These are phyloP conservation scores for Parastagonospora nodorum DNA, from an alignment of 2,329 filamentous ascomycete species.

Conservation along the genomic window DNA sequence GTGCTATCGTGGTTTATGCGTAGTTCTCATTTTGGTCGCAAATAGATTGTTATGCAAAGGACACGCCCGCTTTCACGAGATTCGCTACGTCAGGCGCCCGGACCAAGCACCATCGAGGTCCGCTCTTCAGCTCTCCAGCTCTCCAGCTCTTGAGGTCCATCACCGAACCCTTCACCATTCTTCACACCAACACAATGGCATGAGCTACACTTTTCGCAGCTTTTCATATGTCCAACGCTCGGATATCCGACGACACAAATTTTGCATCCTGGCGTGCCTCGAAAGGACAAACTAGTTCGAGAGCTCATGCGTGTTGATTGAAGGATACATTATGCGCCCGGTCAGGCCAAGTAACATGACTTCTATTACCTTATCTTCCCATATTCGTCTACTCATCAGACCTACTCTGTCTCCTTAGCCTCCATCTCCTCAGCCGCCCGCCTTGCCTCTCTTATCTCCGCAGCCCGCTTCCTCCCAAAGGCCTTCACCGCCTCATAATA, in stretches of 20 bases:
- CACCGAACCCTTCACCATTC: no score
- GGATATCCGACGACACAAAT: no score
- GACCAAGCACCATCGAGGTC: constrained; percentile 12
- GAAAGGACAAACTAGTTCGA: no score
- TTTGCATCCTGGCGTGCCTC: no score
- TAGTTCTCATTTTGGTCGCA: not conserved
- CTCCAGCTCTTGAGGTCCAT: no score
- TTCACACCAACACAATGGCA: no score
- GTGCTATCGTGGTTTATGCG: not conserved
- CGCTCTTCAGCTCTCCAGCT: constrained; percentile 3
- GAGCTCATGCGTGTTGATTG: no score
- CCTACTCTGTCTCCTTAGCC: not conserved
- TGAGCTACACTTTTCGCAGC: no score
- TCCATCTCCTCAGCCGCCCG: not conserved
- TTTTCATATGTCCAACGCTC: no score
- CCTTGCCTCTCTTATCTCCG: constrained; percentile 3
- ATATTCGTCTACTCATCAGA: not conserved
- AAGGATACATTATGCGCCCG: no score
- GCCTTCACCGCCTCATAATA: constrained; percentile 42
- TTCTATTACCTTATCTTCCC: no score
- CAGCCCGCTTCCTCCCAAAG: constrained; percentile 21
- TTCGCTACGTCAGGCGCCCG: constrained; percentile 26
- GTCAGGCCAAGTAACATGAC: no score
- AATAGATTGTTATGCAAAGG: constrained; percentile 5
- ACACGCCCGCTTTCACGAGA: constrained; percentile 14